Conservation (phyloP, 1,139 yeast genomes). For the Zhuliangozyma parablackwelliae region DNA sequence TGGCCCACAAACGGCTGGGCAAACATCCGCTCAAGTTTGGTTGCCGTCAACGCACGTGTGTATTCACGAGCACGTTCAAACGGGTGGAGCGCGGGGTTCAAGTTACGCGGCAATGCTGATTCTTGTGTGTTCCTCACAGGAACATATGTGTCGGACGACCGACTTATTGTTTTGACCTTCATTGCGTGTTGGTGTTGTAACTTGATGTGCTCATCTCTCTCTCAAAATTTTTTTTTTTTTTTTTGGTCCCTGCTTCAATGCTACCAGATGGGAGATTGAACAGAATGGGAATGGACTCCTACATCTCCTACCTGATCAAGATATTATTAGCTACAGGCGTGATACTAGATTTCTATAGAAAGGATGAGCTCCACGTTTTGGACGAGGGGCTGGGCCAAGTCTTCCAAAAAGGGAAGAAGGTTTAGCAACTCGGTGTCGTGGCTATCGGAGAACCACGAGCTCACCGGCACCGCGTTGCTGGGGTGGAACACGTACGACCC, state of each 20-base stretch:
- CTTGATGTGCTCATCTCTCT: no score
- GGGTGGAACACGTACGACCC: slow-evolving; percentile 97
- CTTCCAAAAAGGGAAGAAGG: slow-evolving; percentile 86
- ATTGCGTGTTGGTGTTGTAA: slow-evolving; percentile 11
- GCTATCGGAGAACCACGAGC: slow-evolving; percentile 97
- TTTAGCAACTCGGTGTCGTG: slow-evolving; percentile 94
- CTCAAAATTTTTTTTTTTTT: background rate
- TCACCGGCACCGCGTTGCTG: slow-evolving; percentile 95
- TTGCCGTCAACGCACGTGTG: slow-evolving; percentile 89
- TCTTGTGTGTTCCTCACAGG: slow-evolving; percentile 91
- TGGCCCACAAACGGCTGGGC: slow-evolving; percentile 97
- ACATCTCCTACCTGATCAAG: no score
- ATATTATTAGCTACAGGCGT: no score
- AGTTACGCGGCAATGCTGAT: slow-evolving; percentile 79
- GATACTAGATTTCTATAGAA: no score
- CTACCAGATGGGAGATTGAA: no score
- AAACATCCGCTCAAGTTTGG: slow-evolving; percentile 92
- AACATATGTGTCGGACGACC: slow-evolving; percentile 87
- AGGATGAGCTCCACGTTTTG: slow-evolving; percentile 60
- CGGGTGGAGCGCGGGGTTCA: slow-evolving; percentile 94
- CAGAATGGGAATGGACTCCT: no score
- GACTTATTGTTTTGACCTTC: slow-evolving; percentile 88
- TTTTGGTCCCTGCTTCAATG: background rate
- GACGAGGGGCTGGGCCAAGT: slow-evolving; percentile 63
- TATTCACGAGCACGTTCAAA: slow-evolving; percentile 96